phyloP scores from a whole-genome alignment of 257 asterid species.

The Eucommia ulmoides region DNA sequence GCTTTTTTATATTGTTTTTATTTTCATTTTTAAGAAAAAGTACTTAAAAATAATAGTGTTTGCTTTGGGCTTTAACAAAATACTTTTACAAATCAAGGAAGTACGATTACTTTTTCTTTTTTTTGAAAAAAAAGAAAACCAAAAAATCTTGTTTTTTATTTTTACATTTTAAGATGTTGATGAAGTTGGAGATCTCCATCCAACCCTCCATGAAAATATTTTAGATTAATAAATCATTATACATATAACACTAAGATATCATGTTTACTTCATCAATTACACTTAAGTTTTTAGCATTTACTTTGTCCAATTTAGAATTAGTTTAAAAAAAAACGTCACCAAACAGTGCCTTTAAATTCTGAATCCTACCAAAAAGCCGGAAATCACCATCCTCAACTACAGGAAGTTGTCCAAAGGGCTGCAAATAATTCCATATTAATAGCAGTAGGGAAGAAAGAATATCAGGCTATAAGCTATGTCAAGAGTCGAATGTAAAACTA shows the following conservation, averaged over 20 bases:
- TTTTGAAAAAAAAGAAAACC: too few species aligned
- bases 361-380: constrained; percentile 62
- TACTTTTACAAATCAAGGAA: too few species aligned
- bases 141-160: too few species aligned
- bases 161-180: too few species aligned
- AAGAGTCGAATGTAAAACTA: too few species aligned
- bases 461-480: neutral
- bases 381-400: constrained; percentile 70
- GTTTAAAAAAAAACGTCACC: neutral
- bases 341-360: neutral
- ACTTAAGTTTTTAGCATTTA: neutral
- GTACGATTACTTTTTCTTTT: too few species aligned
- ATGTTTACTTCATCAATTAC: neutral
- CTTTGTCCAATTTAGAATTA: neutral
- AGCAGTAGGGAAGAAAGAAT: neutral
- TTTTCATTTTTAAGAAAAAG: neutral
- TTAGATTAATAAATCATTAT: too few species aligned
- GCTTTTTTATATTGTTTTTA: neutral
- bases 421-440: constrained; percentile 10
- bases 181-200: too few species aligned
- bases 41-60: neutral
- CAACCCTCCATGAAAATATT: too few species aligned
- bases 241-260: neutral
- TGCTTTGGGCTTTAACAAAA: neutral
- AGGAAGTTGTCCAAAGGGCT: constrained; percentile 95